These are phyloP conservation scores for Suillus paluster DNA, from an alignment of 768 basidiomycete species.

Conservation along the genomic window DNA sequence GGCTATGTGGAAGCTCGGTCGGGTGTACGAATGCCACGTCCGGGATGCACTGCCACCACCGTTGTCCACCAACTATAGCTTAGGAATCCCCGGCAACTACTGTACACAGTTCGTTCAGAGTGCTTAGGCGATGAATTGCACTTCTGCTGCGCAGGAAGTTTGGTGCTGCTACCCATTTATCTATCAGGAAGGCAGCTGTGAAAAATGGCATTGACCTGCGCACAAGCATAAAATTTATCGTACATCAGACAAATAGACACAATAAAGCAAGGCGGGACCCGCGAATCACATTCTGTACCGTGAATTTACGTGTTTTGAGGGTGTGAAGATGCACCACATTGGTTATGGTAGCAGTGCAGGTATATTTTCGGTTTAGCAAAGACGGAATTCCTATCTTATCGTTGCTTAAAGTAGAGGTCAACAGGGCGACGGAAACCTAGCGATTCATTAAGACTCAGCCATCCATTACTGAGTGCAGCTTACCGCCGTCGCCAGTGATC, in stretches of 20 bases:
- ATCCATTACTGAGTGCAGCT: constrained; percentile 18
- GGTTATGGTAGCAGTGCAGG: background rate
- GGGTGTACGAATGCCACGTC: background rate
- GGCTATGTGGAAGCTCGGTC: background rate
- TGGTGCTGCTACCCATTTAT: background rate
- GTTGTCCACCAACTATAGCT: background rate
- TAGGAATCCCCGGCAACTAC: too few relatives aligned
- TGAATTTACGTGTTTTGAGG: background rate
- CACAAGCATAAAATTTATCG: background rate
- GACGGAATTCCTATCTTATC: background rate
- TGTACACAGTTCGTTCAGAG: background rate
- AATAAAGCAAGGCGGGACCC: background rate
- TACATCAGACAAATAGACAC: background rate
- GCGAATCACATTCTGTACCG: background rate
- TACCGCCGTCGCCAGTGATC: constrained; percentile 67
- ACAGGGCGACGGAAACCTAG: constrained; percentile 4
- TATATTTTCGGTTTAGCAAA: background rate
- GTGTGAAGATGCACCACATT: background rate
- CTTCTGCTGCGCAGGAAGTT: background rate
- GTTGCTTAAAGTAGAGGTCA: background rate
- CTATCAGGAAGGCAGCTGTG: background rate
- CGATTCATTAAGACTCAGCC: background rate
- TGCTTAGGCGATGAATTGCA: background rate
- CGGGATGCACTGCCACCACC: background rate
- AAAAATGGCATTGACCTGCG: background rate